phyloP scores from a whole-genome alignment of 768 basidiomycete genomes.

The Lactarius deliciosus region DNA sequence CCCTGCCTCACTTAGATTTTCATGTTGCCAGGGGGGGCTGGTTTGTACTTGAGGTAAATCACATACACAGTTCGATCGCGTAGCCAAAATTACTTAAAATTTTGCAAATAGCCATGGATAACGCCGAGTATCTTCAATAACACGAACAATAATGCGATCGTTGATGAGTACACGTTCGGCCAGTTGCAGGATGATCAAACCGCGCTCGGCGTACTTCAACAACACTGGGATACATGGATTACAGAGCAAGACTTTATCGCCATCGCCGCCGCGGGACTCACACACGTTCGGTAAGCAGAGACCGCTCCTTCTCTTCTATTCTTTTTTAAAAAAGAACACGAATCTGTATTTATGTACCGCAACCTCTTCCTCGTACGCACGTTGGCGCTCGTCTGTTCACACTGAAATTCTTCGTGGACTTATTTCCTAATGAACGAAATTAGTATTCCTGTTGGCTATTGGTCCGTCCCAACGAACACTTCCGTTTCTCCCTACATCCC shows the following conservation, averaged over 20 bases:
- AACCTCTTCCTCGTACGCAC: neutral
- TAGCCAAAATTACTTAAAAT: neutral
- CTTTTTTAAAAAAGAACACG: neutral
- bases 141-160: slow-evolving; percentile 53
- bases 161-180: slow-evolving; percentile 66
- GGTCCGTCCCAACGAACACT: slow-evolving; percentile 70
- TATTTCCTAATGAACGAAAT: neutral
- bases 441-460: slow-evolving; percentile 73
- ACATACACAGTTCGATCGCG: slow-evolving; percentile 10
- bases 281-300: slow-evolving; percentile 59
- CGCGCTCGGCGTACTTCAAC: slow-evolving; percentile 45
- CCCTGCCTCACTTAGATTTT: neutral
- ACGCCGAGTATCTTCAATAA: slow-evolving; percentile 70
- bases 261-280: slow-evolving; percentile 65
- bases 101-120: slow-evolving; percentile 62
- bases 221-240: slow-evolving; percentile 67
- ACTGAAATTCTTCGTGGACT: neutral
- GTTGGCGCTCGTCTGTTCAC: slow-evolving; percentile 2
- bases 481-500: slow-evolving; percentile 54
- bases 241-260: slow-evolving; percentile 68
- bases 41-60: slow-evolving; percentile 56
- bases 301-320: neutral
- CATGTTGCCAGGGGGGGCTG: slow-evolving; percentile 51
- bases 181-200: slow-evolving; percentile 46
- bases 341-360: neutral